Base-by-base conservation (phyloP, 2,329 filamentous ascomycete genomes). In the Epichloe brachyelytri region DNA sequence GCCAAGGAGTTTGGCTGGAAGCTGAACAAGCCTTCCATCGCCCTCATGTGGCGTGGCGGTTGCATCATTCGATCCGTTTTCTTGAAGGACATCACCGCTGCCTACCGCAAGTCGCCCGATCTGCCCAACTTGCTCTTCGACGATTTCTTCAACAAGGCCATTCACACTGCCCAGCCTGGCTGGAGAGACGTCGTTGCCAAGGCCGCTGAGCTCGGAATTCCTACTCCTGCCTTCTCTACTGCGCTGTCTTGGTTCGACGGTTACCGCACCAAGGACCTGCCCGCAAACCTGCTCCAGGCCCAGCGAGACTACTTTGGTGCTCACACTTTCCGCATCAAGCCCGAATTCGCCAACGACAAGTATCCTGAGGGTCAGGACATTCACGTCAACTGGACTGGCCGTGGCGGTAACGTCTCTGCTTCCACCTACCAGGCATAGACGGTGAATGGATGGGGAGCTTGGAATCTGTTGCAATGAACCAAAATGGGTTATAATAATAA, bases 1-100 rank as follows among this genome's bases (percentile, higher is more conserved):
- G 93, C 91, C 72, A 89, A 85, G 73, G 88, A 97, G 72, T 98
- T 94, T 77, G 73, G 75, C 62, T 98, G 93, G 93, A 96, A 96
- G 82, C 85, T 98, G 62, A 96, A 98, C 86, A 97, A 97, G 86
- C 93, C 93, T 59, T 95, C 94, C 63, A 98, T 98, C 66, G 93
- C 93, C 63, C 86, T 98, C 68, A 98, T 98, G 93, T 98, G 93
- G 93, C 88, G 93, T 71, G 93, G 93, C 76, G 93, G 93, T 63
- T 98, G 93, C 82, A 98, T 98, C 65, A 98, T 98, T 76, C 91
- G 93, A 72, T 97, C 93, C 59, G 93, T 98, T 68, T 98, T 98
- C 88, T 78, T 98, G 60, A 97, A 97, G 84, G 91, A 98, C 71
- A 98, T 98, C 75, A 98, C 93, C 63, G 85, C 85, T 59, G 93